These are phyloP conservation scores for Chloromonas sp. DNA, from an alignment of 163 green algal species.

Conservation along the genomic window DNA sequence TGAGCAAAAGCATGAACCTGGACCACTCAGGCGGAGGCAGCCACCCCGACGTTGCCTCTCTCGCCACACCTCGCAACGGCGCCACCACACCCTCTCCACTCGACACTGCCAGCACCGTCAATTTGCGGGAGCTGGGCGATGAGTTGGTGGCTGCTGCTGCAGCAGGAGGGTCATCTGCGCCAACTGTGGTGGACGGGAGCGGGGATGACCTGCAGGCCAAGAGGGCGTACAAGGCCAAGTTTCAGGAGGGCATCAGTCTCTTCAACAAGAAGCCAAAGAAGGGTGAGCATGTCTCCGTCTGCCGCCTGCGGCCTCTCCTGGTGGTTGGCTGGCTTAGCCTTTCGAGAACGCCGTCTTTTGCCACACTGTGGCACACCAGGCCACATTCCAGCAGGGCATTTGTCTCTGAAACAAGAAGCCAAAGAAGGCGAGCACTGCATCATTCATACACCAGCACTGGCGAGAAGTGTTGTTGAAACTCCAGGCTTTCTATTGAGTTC, in stretches of 20 bases:
- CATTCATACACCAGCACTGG: no score
- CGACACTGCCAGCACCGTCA: not conserved
- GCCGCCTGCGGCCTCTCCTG: no score
- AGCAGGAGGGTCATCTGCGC: no score
- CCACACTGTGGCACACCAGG: not conserved
- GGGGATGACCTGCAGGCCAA: slow-evolving; percentile 55
- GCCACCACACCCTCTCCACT: not conserved
- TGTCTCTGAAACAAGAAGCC: no score
- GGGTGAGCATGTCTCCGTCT: slow-evolving; percentile 31
- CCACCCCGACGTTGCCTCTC: no score
- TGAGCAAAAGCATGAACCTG: not conserved
- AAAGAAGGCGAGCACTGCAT: no score
- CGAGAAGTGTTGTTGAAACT: no score
- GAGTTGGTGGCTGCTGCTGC: not conserved
- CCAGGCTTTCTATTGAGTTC: no score
- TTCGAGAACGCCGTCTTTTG: not conserved
- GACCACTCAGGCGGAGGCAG: not conserved
- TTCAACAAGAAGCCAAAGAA: slow-evolving; percentile 98
- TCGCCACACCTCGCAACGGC: not conserved
- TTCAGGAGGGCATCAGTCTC: slow-evolving; percentile 82
- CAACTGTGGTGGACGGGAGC: not conserved
- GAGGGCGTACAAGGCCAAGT: slow-evolving; percentile 78
- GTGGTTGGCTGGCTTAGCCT: no score
- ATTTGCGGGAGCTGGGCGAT: not conserved
- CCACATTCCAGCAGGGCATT: no score